phyloP scores from a whole-genome alignment of 192 early-diverging fungal species.

The Entophlyctis helioformis region DNA sequence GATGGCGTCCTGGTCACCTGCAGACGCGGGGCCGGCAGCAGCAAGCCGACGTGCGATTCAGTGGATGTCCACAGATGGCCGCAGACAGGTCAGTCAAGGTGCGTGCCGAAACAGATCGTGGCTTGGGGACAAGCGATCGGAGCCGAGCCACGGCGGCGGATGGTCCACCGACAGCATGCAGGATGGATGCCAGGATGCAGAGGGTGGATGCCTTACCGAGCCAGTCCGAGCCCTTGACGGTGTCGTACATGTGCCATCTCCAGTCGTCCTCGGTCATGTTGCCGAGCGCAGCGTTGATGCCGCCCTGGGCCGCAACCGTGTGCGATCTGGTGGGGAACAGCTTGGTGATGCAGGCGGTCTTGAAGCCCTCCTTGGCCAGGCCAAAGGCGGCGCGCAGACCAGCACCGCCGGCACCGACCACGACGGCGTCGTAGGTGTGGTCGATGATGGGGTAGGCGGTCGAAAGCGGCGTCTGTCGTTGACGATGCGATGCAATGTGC shows the following conservation, averaged over 20 bases:
- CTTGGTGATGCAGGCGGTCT: slow-evolving; percentile 97
- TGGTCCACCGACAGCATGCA: too few relatives aligned
- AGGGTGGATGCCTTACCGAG: too few relatives aligned
- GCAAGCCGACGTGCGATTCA: too few relatives aligned
- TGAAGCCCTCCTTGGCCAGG: slow-evolving; percentile 73
- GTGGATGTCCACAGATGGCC: too few relatives aligned
- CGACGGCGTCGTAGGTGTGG: slow-evolving; percentile 97
- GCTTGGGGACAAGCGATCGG: too few relatives aligned
- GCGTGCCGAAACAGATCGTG: too few relatives aligned
- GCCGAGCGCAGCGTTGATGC: slow-evolving; percentile 97
- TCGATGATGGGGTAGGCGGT: slow-evolving; percentile 90
- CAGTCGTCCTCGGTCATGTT: slow-evolving; percentile 99
- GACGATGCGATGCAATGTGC: too few relatives aligned
- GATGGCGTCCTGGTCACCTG: slow-evolving; percentile 93
- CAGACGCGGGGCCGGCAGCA: too few relatives aligned
- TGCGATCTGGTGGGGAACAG: slow-evolving; percentile 97
- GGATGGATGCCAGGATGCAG: too few relatives aligned
- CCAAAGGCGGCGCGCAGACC: slow-evolving; percentile 97
- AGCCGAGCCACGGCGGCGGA: too few relatives aligned
- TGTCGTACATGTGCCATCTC: slow-evolving; percentile 99
- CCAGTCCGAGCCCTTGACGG: slow-evolving; percentile 98
- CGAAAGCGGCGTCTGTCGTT: slow-evolving; percentile 33
- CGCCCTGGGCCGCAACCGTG: slow-evolving; percentile 97
- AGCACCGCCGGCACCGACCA: slow-evolving; percentile 95
- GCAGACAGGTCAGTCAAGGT: too few relatives aligned